Evolutionary conservation across 306 rosid species (phyloP).

Genomic region (Acmispon strigosus): DNA sequence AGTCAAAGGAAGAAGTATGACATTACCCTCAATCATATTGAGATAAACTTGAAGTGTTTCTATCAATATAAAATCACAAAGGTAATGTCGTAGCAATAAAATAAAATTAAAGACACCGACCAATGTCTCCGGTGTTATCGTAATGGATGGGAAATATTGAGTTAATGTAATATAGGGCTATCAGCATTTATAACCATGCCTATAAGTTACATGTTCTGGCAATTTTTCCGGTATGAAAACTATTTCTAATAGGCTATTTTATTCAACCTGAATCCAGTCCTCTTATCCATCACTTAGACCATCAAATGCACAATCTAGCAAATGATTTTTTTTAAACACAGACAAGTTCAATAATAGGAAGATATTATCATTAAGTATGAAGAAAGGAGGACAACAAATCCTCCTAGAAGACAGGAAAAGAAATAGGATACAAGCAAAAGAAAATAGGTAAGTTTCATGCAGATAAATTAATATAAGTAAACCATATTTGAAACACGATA

Average conservation of each 20-base stretch:
- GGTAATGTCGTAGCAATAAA: background rate
- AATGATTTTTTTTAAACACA: background rate
- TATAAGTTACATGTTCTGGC: background rate
- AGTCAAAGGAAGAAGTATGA: background rate
- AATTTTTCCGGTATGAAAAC: background rate
- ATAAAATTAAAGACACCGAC: background rate
- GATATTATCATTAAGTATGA: background rate
- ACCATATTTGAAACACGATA: background rate
- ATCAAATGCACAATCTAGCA: background rate
- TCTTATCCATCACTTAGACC: background rate
- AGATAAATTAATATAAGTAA: background rate
- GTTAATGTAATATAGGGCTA: background rate
- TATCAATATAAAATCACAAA: background rate
- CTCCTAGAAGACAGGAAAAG: background rate
- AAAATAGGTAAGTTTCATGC: background rate
- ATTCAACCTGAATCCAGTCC: background rate
- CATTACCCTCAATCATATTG: conserved; percentile 8
- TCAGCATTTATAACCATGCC: background rate
- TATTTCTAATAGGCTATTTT: background rate
- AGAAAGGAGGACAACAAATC: background rate
- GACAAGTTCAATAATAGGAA: background rate
- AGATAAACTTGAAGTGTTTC: background rate
- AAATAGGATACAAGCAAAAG: background rate
- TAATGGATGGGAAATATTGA: background rate
- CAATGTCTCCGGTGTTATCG: background rate